phyloP scores from a whole-genome alignment of 2,329 filamentous ascomycete genomes.

The Monilinia fructicola region DNA sequence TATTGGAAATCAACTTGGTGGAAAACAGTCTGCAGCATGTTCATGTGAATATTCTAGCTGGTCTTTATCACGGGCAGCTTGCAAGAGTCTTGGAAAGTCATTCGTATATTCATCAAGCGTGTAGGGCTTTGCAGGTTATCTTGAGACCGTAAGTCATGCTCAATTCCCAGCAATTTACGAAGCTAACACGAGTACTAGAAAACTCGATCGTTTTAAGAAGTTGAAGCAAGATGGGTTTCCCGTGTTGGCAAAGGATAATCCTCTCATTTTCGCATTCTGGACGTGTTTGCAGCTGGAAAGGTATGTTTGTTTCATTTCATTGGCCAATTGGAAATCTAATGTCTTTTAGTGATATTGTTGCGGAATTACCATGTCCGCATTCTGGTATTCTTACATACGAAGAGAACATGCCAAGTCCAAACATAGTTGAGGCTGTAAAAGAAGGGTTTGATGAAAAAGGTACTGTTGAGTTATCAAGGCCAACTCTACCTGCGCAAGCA shows the following conservation, averaged over 20 bases:
- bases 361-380: conserved; percentile 69
- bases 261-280: conserved; percentile 80
- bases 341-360: conserved; percentile 73
- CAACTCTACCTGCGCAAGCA: conserved; percentile 65
- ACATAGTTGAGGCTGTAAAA: conserved; percentile 48
- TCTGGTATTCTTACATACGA: conserved; percentile 62
- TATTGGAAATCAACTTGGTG: conserved; percentile 77
- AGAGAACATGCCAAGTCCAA: conserved; percentile 66
- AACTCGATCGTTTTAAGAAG: conserved; percentile 44
- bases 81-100: conserved; percentile 85
- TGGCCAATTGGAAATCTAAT: conserved; percentile 23
- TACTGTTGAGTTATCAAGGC: conserved; percentile 60
- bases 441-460: conserved; percentile 47
- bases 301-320: conserved; percentile 46
- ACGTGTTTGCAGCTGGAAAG: conserved; percentile 91
- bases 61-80: conserved; percentile 85
- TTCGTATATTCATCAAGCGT: conserved; percentile 57
- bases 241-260: conserved; percentile 51
- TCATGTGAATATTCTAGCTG: conserved; percentile 80
- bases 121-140: conserved; percentile 65
- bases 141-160: conserved; percentile 57
- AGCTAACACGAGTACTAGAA: conserved; percentile 33
- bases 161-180: conserved; percentile 9
- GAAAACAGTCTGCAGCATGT: conserved; percentile 77
- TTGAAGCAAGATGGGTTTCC: conserved; percentile 32